Evolutionary conservation across 1,284 basidiomycete genomes (phyloP).

Genomic region (Trichosporon sp.): DNA sequence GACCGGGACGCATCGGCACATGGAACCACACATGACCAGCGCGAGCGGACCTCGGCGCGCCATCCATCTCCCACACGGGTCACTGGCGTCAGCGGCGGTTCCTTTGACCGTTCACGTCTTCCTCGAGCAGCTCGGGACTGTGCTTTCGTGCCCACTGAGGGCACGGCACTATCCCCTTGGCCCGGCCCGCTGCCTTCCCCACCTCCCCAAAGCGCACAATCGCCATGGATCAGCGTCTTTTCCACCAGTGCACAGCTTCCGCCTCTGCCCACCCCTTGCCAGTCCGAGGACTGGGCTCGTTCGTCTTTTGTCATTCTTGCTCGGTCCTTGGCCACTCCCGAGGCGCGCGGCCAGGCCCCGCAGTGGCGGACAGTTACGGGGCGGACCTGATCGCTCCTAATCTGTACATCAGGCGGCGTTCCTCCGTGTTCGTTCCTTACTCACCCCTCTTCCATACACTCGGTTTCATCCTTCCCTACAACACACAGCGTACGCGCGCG

Average conservation of each 20-base stretch:
- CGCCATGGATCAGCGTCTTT: not conserved
- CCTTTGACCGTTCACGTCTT: not conserved
- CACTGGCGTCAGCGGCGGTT: not conserved
- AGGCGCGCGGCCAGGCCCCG: not conserved
- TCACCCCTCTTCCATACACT: not conserved
- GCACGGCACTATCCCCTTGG: not conserved
- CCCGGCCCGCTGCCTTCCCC: not conserved
- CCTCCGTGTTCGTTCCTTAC: not conserved
- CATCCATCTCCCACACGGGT: not conserved
- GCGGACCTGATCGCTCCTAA: not conserved
- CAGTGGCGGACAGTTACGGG: not conserved
- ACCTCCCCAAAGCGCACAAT: not conserved
- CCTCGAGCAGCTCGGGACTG: not conserved
- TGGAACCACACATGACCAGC: not conserved
- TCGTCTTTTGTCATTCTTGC: not conserved
- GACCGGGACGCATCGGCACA: not conserved
- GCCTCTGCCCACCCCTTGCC: not conserved
- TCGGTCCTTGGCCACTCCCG: not conserved
- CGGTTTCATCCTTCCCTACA: not conserved
- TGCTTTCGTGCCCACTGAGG: not conserved
- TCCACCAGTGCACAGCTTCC: not conserved
- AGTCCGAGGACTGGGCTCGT: not conserved
- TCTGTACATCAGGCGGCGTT: not conserved
- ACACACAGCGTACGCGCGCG: not conserved
- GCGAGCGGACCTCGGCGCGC: not conserved